A percentile compares a stretch with the other conserved stretches of the same genome.
These are phyloP conservation scores for Euryodendron excelsum DNA, from an alignment of 148 eudicot genomes.

Conservation along the genomic window DNA sequence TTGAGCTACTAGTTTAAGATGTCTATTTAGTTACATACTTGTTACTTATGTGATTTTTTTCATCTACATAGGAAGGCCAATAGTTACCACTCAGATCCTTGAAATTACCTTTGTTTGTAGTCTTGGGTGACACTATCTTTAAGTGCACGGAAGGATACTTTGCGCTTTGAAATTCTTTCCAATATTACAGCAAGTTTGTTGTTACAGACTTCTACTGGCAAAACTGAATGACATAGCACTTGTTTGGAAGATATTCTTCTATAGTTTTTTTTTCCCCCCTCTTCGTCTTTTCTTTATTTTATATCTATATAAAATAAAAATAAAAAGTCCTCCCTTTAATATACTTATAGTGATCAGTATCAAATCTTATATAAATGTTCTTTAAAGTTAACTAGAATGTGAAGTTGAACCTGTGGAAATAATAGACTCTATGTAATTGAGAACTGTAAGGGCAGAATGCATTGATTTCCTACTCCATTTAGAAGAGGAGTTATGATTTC, in stretches of 20 bases:
- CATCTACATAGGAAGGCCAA: not conserved
- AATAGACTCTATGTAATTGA: not conserved
- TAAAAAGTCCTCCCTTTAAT: not conserved
- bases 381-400: not conserved
- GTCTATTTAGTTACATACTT: not conserved
- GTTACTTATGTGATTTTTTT: not conserved
- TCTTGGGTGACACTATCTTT: not conserved
- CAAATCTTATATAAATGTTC: not conserved
- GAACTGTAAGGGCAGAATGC: not conserved
- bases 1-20: slow-evolving; percentile 1
- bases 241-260: not conserved
- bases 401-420: not conserved
- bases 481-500: not conserved
- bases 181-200: not conserved
- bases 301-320: too few relatives aligned
- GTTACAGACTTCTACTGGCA: not conserved
- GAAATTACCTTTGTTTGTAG: not conserved
- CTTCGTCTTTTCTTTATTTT: not conserved
- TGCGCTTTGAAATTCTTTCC: not conserved
- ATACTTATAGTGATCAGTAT: not conserved
- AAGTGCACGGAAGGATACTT: not conserved
- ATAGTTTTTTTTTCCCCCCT: not conserved
- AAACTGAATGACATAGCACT: not conserved
- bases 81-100: not conserved
- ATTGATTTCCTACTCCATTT: not conserved